These are phyloP conservation scores for Rutstroemia sp. DNA, from an alignment of 2,329 filamentous ascomycete genomes.

Conservation along the genomic window DNA sequence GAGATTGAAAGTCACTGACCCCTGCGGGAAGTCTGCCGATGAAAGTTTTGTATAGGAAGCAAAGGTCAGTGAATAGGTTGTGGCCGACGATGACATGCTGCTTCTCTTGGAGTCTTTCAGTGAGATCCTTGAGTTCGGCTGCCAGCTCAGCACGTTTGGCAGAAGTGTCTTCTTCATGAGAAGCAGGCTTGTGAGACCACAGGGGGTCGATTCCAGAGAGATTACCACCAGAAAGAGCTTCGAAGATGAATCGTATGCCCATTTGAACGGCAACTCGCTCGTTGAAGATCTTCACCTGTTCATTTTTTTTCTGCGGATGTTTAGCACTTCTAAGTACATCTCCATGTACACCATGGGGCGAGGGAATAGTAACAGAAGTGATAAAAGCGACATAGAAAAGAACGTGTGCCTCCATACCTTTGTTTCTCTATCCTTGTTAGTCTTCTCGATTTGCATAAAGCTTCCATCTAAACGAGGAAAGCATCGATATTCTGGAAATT, in stretches of 20 bases:
- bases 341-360: neutral
- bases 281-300: conserved; percentile 1
- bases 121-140: conserved; percentile 21
- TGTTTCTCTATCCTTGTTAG: conserved; percentile 21
- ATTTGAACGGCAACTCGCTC: conserved; percentile 3
- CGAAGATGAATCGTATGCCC: conserved; percentile 28
- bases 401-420: conserved; percentile 14
- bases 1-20: conserved; percentile 43
- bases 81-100: conserved; percentile 49
- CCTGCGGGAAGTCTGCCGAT: conserved; percentile 47
- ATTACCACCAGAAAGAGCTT: conserved; percentile 27
- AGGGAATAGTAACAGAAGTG: neutral
- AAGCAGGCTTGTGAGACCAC: conserved; percentile 26
- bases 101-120: conserved; percentile 21
- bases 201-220: conserved; percentile 26
- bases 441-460: conserved; percentile 28
- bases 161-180: neutral
- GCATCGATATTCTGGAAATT: conserved; percentile 38
- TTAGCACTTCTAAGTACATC: neutral
- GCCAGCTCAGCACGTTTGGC: conserved; percentile 12
- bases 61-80: conserved; percentile 57
- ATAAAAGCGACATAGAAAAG: no score
- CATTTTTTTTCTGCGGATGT: neutral
- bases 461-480: conserved; percentile 20
- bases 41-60: conserved; percentile 57